Base-by-base conservation (phyloP, 2,329 filamentous ascomycete species). In the Emmonsiellopsis sp. region DNA sequence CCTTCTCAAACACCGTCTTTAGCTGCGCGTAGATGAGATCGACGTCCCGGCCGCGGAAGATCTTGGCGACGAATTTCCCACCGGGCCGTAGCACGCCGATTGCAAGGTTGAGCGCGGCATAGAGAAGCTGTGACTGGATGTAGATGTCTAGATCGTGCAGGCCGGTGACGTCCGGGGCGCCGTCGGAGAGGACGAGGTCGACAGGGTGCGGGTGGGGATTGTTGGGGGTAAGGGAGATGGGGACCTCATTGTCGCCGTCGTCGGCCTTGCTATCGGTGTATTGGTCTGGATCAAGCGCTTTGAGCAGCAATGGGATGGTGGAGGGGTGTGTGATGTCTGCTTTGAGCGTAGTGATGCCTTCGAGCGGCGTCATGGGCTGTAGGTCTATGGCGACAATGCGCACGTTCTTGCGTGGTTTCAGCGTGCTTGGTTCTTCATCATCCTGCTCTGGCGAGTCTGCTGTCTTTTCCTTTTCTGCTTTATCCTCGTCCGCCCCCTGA, bases 101-200 rank as follows among this genome's bases (percentile, higher is more conserved):
- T 0, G 93, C 90, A 2, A 98, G 82, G 68, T 96, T 95, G 16
- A 98, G 80, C 0, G 93, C 93, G 0, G 92, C 89, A 70, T 94
- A 96, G 49, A 98, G 84, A 7, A 98, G 80, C 71, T 97, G 93
- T 7, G 88, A 91, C 72, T 98, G 93, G 15, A 98, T 88, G 71
- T 98, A 98, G 61, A 97, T 97, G 71, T 98, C 93, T 37, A 98
- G 82, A 68, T 98, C 93, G 69, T 98, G 93, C 1, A 98, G 79
- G 16, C 93, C 93, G 0, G 93, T 98, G 10, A 98, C 93, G 64
- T 98, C 93, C 0, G 93, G 93, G 0, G 93, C 93, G 51, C 93
- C 93, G 63, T 98, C 93, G 54, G 89, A 95, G 58, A 98, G 82
- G 26, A 98, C 92, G 1, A 98, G 80, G 66, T 98, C 93, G 11